Evolutionary conservation across 2,329 filamentous ascomycete species (phyloP).

Genomic region (Colletotrichum kahawae): DNA sequence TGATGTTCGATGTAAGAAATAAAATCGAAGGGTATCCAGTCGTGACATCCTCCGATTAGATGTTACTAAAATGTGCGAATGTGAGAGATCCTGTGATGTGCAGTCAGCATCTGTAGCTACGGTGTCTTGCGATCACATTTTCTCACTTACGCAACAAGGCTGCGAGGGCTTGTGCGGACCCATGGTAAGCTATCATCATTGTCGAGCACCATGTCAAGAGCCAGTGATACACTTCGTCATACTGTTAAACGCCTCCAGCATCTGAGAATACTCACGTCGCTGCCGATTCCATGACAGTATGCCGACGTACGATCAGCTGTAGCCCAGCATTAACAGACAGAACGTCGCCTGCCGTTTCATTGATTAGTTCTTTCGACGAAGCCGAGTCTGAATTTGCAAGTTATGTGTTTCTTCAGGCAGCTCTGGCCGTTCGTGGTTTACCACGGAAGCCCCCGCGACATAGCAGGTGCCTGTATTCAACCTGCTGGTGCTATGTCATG

Average conservation of each 20-base stretch:
- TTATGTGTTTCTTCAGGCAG: too few relatives aligned
- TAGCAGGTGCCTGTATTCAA: too few relatives aligned
- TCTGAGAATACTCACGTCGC: not conserved
- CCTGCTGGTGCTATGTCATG: too few relatives aligned
- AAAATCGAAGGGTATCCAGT: not conserved
- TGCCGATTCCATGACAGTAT: not conserved
- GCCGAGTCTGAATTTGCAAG: not conserved
- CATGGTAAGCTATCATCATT: not conserved
- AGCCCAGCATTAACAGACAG: not conserved
- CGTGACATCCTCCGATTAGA: not conserved
- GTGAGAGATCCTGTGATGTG: not conserved
- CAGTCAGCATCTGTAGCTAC: not conserved
- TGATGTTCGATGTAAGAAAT: not conserved
- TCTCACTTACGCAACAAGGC: not conserved
- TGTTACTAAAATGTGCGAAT: not conserved
- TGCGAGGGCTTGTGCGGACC: not conserved
- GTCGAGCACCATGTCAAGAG: not conserved
- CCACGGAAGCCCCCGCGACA: too few relatives aligned
- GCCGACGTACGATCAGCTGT: not conserved
- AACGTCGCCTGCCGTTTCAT: not conserved
- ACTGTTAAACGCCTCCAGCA: not conserved
- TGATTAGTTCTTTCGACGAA: not conserved
- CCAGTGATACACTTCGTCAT: not conserved
- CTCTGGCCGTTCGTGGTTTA: too few relatives aligned
- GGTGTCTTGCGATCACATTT: not conserved